A percentile compares a stretch with the other conserved stretches of the same genome.
Conservation (phyloP, 192 early-diverging fungal genomes). For the Tieghemiomyces parasiticus region DNA sequence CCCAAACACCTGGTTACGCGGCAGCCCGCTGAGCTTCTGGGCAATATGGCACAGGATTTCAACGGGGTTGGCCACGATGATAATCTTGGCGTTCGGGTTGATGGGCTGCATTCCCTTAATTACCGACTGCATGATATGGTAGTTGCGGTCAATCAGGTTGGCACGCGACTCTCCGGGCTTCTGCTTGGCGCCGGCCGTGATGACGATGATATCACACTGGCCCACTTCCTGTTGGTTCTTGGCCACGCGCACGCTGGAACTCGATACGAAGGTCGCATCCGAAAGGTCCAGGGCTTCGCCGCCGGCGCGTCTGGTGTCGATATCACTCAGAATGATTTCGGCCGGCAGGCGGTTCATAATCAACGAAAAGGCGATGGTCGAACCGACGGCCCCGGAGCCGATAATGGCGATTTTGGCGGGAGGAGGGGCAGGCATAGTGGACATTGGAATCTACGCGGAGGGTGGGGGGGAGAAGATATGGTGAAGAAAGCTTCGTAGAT, state of each 20-base stretch:
- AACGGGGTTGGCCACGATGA: slow-evolving; percentile 74
- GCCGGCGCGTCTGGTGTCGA: slow-evolving; percentile 41
- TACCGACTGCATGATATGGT: slow-evolving; percentile 54
- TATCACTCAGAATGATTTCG: slow-evolving; percentile 57
- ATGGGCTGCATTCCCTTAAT: slow-evolving; percentile 61
- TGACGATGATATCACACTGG: slow-evolving; percentile 67
- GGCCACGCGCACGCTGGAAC: slow-evolving; percentile 40
- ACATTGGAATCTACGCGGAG: too few relatives aligned
- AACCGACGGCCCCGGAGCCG: slow-evolving; percentile 65
- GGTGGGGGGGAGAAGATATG: too few relatives aligned
- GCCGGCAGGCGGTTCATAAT: slow-evolving; percentile 51
- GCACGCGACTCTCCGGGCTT: slow-evolving; percentile 57
- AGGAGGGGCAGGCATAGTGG: too few relatives aligned
- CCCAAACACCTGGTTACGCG: slow-evolving; percentile 63
- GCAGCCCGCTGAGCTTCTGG: slow-evolving; percentile 64
- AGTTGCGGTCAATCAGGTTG: slow-evolving; percentile 62
- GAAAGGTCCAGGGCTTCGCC: slow-evolving; percentile 74
- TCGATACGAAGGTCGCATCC: slow-evolving; percentile 58
- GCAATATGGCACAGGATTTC: slow-evolving; percentile 75
- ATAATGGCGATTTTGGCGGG: slow-evolving; percentile 38
- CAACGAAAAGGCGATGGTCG: slow-evolving; percentile 53
- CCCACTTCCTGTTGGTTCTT: slow-evolving; percentile 56
- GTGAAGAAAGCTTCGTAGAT: too few relatives aligned
- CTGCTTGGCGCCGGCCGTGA: slow-evolving; percentile 76
- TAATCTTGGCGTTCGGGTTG: slow-evolving; percentile 47